Conservation (phyloP, 1,284 basidiomycete species). For the Boletus semigastroideus region DNA sequence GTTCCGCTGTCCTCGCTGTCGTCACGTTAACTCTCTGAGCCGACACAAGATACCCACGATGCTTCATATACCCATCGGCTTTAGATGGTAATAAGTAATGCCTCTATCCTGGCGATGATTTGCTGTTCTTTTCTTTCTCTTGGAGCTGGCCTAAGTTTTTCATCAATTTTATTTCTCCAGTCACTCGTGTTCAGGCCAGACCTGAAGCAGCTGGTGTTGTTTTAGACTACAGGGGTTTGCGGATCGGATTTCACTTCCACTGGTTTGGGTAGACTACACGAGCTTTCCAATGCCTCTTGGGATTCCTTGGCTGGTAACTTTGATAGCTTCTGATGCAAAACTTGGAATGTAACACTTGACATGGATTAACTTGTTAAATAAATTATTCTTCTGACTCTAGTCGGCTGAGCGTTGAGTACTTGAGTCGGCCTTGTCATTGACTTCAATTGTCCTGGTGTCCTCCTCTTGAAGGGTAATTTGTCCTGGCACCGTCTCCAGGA, state of each 20-base stretch:
- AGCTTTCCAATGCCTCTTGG: constrained; percentile 1
- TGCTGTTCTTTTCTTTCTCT: neutral
- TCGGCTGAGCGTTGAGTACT: neutral
- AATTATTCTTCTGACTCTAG: neutral
- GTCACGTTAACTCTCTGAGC: constrained; percentile 20
- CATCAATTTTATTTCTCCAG: neutral
- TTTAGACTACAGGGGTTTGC: constrained; percentile 3
- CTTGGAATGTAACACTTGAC: constrained; percentile 11
- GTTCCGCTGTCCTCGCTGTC: constrained; percentile 11
- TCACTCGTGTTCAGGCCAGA: constrained; percentile 12
- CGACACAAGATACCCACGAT: constrained; percentile 5
- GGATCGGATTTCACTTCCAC: constrained; percentile 10
- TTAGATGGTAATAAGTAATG: constrained; percentile 15
- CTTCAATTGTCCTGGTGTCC: neutral
- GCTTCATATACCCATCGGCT: neutral
- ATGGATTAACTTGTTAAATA: neutral
- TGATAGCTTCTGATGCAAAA: constrained; percentile 4
- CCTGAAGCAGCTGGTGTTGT: constrained; percentile 10
- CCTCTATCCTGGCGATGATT: constrained; percentile 27
- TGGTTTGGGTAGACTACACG: constrained; percentile 13
- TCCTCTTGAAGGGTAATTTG: neutral
- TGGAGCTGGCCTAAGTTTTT: constrained; percentile 14
- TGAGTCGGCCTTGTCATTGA: neutral
- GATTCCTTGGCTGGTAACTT: constrained; percentile 5
- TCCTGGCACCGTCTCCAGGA: neutral